Percentiles rank a stretch among this genome's conserved stretches.
These are phyloP conservation scores for Brettanomyces naardenensis DNA, from an alignment of 805 yeast genomes.

Conservation along the genomic window DNA sequence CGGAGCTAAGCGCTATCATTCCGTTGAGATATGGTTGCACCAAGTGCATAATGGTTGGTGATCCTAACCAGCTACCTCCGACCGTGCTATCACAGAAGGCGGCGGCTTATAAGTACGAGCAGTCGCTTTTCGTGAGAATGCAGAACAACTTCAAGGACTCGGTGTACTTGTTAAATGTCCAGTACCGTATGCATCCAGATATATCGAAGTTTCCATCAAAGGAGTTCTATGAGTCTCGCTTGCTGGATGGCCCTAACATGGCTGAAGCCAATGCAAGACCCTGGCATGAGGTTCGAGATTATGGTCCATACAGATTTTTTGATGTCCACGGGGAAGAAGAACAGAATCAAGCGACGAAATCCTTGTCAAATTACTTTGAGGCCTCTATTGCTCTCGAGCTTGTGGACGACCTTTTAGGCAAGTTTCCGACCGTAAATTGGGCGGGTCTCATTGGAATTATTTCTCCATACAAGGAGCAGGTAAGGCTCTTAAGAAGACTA, in stretches of 20 bases:
- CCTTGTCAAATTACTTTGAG: conserved; percentile 65
- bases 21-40: conserved; percentile 89
- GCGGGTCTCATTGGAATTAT: conserved; percentile 78
- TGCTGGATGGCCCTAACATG: conserved; percentile 79
- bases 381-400: conserved; percentile 68
- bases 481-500: conserved; percentile 44
- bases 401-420: conserved; percentile 41
- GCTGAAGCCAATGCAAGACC: conserved; percentile 46
- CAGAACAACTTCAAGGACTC: conserved; percentile 54
- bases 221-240: conserved; percentile 67
- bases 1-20: conserved; percentile 83
- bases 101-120: conserved; percentile 71
- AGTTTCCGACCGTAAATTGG: conserved; percentile 46
- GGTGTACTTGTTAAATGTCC: conserved; percentile 75
- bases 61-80: conserved; percentile 96
- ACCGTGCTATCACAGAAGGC: conserved; percentile 91
- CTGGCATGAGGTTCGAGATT: conserved; percentile 60
- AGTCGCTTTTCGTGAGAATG: conserved; percentile 91
- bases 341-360: conserved; percentile 55
- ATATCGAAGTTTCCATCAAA: conserved; percentile 81
- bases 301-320: conserved; percentile 75
- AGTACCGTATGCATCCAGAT: conserved; percentile 95
- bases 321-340: conserved; percentile 61
- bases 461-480: conserved; percentile 92
- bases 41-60: conserved; percentile 95